Evolutionary conservation across 495 filamentous ascomycete genomes (phyloP).

Genomic region (Astrothelium subdiscretum): DNA sequence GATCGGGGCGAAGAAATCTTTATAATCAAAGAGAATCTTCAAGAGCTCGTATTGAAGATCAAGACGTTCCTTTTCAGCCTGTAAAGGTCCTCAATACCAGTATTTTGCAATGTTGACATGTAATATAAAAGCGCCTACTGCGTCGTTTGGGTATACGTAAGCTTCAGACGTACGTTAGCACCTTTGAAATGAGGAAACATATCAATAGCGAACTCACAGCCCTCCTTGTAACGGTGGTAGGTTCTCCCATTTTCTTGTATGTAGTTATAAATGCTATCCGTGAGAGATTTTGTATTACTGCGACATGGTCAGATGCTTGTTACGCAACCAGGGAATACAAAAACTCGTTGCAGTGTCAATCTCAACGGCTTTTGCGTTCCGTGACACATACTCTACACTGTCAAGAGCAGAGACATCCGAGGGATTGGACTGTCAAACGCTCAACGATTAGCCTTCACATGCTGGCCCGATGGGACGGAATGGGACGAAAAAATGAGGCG

Average conservation of each 20-base stretch:
- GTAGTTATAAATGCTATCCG: constrained; percentile 20
- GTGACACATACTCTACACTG: background rate
- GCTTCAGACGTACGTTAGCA: constrained; percentile 15
- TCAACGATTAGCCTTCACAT: background rate
- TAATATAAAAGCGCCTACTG: constrained; percentile 11
- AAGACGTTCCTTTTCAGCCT: constrained; percentile 22
- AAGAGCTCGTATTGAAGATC: constrained; percentile 25
- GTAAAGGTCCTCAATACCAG: constrained; percentile 7
- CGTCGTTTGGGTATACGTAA: constrained; percentile 24
- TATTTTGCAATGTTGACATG: background rate
- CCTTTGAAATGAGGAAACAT: too few species aligned
- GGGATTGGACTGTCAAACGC: background rate
- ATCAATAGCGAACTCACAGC: background rate
- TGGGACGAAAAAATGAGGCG: background rate
- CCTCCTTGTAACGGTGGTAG: constrained; percentile 13
- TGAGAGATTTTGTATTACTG: constrained; percentile 18
- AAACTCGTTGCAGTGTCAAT: background rate
- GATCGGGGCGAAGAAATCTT: constrained; percentile 20
- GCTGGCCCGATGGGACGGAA: background rate
- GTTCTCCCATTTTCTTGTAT: constrained; percentile 22
- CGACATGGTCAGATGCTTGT: background rate
- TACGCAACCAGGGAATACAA: background rate
- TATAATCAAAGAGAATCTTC: constrained; percentile 21
- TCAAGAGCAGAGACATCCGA: background rate
- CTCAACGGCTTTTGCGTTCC: background rate